These are phyloP conservation scores for Starmerella potacharoeniae DNA, from an alignment of 805 yeast species.

Conservation along the genomic window DNA sequence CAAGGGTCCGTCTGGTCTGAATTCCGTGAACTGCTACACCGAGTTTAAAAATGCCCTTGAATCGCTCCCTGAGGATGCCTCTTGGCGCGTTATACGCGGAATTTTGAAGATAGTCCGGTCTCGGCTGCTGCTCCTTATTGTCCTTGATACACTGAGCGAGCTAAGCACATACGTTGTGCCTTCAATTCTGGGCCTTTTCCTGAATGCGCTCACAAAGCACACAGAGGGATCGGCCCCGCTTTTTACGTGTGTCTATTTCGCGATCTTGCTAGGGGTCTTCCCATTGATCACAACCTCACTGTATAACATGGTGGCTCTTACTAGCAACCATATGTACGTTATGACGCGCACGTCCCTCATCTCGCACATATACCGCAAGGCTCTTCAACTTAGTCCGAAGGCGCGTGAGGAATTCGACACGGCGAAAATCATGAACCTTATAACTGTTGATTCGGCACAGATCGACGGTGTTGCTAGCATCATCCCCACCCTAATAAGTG, in stretches of 20 bases:
- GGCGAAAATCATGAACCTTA: constrained; percentile 84
- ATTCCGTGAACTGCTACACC: constrained; percentile 13
- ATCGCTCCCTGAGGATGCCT: background rate
- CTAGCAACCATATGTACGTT: constrained; percentile 13
- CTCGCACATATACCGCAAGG: constrained; percentile 56
- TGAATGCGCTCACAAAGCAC: constrained; percentile 16
- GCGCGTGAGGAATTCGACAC: constrained; percentile 57
- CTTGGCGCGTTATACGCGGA: constrained; percentile 17
- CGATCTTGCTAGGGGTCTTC: constrained; percentile 16
- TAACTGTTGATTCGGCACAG: constrained; percentile 88
- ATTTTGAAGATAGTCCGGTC: constrained; percentile 3
- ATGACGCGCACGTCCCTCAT: constrained; percentile 36
- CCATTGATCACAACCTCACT: constrained; percentile 18
- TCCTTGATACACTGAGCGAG: constrained; percentile 10
- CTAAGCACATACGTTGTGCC: constrained; percentile 17
- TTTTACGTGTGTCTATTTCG: constrained; percentile 19
- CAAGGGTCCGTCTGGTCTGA: constrained; percentile 18
- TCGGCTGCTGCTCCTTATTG: constrained; percentile 7
- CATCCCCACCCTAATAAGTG: constrained; percentile 73
- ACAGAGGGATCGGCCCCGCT: constrained; percentile 12
- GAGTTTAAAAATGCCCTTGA: constrained; percentile 10
- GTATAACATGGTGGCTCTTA: constrained; percentile 13
- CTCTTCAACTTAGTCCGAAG: constrained; percentile 54
- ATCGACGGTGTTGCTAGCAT: constrained; percentile 65
- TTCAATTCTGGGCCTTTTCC: constrained; percentile 16